Evolutionary conservation across 257 asterid genomes (phyloP).

Genomic region (Orobanche coerulescens): DNA sequence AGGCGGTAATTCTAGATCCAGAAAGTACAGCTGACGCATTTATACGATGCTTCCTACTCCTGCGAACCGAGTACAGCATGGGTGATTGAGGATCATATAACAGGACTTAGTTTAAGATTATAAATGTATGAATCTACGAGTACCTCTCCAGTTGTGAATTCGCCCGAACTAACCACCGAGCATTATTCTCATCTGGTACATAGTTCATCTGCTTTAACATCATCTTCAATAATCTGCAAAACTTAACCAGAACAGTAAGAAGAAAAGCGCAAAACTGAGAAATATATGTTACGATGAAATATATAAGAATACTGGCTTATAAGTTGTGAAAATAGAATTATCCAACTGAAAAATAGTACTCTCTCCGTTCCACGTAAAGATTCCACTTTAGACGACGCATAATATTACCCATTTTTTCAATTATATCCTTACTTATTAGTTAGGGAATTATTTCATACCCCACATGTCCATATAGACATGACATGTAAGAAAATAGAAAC

Average conservation of each 20-base stretch:
- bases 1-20: conserved; percentile 62
- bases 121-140: neutral
- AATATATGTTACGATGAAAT: conserved; percentile 10
- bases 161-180: conserved; percentile 70
- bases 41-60: conserved; percentile 52
- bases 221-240: conserved; percentile 76
- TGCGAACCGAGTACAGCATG: conserved; percentile 27
- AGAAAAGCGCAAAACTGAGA: conserved; percentile 27
- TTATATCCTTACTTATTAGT: too few species aligned
- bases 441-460: too few species aligned
- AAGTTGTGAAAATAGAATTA: neutral
- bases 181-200: conserved; percentile 89
- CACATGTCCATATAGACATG: too few species aligned
- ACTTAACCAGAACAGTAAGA: conserved; percentile 30
- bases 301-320: neutral
- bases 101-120: neutral
- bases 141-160: conserved; percentile 81
- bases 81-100: conserved; percentile 4
- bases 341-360: too few species aligned
- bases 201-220: conserved; percentile 59
- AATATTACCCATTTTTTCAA: too few species aligned
- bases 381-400: too few species aligned
- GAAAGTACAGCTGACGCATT: conserved; percentile 61
- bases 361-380: too few species aligned
- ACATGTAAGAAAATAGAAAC: too few species aligned